A percentile compares a stretch with the other conserved stretches of the same genome.
phyloP scores from a whole-genome alignment of 495 filamentous ascomycete genomes.

The Podospora tetraspora region DNA sequence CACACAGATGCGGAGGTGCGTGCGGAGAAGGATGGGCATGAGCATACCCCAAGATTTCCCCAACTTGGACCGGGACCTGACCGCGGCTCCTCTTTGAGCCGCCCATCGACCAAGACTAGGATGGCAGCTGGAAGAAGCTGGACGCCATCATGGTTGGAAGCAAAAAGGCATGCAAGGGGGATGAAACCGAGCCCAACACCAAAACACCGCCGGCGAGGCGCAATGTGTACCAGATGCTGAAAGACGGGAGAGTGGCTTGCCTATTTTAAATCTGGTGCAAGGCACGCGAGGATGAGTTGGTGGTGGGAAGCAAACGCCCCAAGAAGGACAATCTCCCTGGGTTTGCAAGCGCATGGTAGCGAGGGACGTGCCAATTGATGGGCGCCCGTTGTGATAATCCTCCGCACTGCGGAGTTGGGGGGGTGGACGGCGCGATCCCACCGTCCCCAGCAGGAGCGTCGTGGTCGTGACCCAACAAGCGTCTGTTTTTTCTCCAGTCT shows the following conservation, averaged over 20 bases:
- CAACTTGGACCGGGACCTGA: neutral
- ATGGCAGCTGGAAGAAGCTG: neutral
- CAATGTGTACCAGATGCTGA: neutral
- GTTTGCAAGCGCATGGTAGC: neutral
- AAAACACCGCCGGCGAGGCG: neutral
- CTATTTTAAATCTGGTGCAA: neutral
- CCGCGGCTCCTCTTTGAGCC: neutral
- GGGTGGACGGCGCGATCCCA: neutral
- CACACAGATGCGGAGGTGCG: neutral
- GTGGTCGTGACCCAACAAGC: neutral
- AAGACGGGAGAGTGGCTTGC: neutral
- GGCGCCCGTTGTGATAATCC: neutral
- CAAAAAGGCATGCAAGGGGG: neutral
- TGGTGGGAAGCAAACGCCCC: neutral
- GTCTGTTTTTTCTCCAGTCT: neutral
- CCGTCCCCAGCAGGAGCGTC: neutral
- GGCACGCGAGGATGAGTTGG: neutral
- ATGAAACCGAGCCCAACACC: neutral
- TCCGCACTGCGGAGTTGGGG: neutral
- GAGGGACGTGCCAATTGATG: neutral
- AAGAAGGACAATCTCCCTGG: neutral
- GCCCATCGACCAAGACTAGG: neutral
- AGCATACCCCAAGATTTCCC: neutral
- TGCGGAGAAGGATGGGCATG: neutral
- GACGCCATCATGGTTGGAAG: neutral